Evolutionary conservation across 164 flowering plant species (phyloP), one percentile per base, ranked within the genome.

Genomic region (Magnolia kwangsiensis): DNA sequence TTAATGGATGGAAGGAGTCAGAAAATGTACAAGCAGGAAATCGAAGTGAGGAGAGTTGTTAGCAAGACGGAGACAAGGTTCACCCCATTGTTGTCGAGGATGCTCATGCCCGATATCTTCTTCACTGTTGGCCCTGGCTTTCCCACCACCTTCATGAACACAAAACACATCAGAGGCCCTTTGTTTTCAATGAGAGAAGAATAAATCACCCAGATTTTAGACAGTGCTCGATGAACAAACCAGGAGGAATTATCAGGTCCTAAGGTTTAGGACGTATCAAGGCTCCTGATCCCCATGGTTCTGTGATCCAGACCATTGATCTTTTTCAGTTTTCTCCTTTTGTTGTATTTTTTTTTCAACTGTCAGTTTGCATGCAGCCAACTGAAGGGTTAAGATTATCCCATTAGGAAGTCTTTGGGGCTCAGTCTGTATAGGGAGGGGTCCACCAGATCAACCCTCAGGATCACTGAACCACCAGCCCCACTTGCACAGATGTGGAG

Each of bases 121-220:
- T 87, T 91, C 74, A 94, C 98, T 0, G 97, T 92, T 16, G 97
- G 99, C 74, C 95, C 98, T 8, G 92, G 92, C 82, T 92, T 94
- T 76, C 86, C 91, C 37, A 96, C 99, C 73, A 96, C 93, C 99
- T 92, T 77, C 83, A 88, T 64, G 73, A 18, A 6, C 21, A 67
- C 19, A 67, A 50, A 51, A 16, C 19, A 64, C 58, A n/a, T 23
- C 21, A 72, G 64, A n/a, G 16, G 58, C 19, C 14, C 11, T n/a
- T 50, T 9, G 61, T 64, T 8, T 64, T 64, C 23, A 21, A 64
- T 64, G 19, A n/a, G 21, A 64, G 67, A n/a, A 64, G 9, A 55
- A 11, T 55, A 55, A 16, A 11, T 13, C 16, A 11, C 61, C 61
- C 23, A 11, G 67, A n/a, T 64, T 64, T 55, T 13, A 55, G 16